Evolutionary conservation across 202 grass and related monocot genomes (phyloP), one percentile per base, ranked within the genome.

Genomic region (Thinopyrum obtusiflorum): DNA sequence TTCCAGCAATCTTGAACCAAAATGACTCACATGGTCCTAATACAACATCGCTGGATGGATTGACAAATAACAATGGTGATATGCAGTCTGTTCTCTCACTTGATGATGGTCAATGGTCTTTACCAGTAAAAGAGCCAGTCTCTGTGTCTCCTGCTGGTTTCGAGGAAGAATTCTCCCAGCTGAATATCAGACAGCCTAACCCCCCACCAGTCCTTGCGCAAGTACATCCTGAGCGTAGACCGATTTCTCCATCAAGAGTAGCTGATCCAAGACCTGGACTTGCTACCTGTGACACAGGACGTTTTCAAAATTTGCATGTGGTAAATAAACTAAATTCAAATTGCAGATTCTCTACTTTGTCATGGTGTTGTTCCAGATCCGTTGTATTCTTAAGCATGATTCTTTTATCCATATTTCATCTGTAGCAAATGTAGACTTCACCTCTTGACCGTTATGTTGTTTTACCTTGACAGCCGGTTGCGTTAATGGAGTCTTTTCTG

Each of bases 401-500:
- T 79, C 39, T 59, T 17, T 32, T 73, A n/a, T 79, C 7, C 65
- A 17, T 17, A 25, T 73, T 72, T 86, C 40, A 60, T 73, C 55
- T 27, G 21, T 82, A 35, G 68, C 24, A 40, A 13, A 63, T 53
- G 49, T 82, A 65, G 61, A 68, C 61, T 27, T 93, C 80, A 23
- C 67, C 53, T 80, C 53, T 83, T 85, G 12, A 73, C n/a, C 67
- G 4, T 84, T 27, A 40, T 67, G 70, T 84, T 59, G 62, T 68
- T 81, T 66, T 68, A 59, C 67, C 75, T 88, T 86, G 39, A 80
- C 88, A 99, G 97, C 97, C 97, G 36, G 88, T 99, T 69, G 75
- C 89, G 47, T 78, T 99, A 91, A 92, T 99, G 97, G 93, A 99
- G 83, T 91, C 84, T 77, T 99, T 99, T 88, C 78, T 99, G 87